Base-by-base conservation (phyloP, 2,329 filamentous ascomycete species). In the Clonostachys rhizophaga region DNA sequence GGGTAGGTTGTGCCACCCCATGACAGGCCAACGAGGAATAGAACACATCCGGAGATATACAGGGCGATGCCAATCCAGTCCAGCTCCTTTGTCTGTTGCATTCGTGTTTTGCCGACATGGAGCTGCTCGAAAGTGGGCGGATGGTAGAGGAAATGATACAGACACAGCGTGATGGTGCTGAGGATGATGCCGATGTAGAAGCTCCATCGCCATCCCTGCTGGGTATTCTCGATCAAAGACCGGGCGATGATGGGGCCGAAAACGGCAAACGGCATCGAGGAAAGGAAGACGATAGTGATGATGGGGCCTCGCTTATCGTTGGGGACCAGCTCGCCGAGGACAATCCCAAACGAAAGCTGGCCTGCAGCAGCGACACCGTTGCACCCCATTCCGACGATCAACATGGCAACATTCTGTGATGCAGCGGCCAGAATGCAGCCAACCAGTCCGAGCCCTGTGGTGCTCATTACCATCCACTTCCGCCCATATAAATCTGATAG, bases 151-250 rank as follows among this genome's bases (percentile, higher is more conserved):
- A 72, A 61, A 34, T 60, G 58, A 48, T 68, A 75, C 7, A 74
- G 61, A 2, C 63, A 54, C 3, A 71, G 53, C 11, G 67, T 60
- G 18, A 72, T 48, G n/a, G 60, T 62, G 35, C 62, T 65, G 47
- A 71, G 60, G 45, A 75, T 71, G 52, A 72, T 70, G 47, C 68
- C 69, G 5, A 78, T 53, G 52, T 72, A 76, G 55, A 72, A 79
- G 47, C 60, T 67, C 71, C 73, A 76, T 39, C 75, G 63, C 74
- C 75, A 79, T 16, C 62, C 58, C 5, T 64, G 55, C 5, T 52
- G 56, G 1, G 73, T 75, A 43, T 71, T 62, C 20, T 63, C 48
- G 47, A 73, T 68, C 36, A 76, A 64, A 5, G 61, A 57, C n/a
- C 68, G 62, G 4, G 73, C 73, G 46, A 78, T 71, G 40, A 75